Evolutionary conservation across 169 alveolate species (phyloP).

Genomic region (Plasmodium cynomolgi): DNA sequence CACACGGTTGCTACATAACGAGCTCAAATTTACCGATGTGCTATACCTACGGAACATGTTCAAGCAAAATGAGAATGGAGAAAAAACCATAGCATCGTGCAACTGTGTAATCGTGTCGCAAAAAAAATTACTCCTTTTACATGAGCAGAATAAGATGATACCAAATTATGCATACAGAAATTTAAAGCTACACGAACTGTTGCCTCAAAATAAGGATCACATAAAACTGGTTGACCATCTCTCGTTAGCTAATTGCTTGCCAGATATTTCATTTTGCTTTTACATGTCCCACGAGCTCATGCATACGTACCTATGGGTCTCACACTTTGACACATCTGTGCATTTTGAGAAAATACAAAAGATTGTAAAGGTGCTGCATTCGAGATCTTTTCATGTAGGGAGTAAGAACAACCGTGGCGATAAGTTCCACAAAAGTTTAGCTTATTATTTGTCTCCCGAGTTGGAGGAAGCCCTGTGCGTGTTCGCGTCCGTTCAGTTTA

Average conservation of each 20-base stretch:
- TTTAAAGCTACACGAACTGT: background rate
- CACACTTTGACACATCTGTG: background rate
- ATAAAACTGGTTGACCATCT: slow-evolving; percentile 30
- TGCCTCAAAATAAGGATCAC: background rate
- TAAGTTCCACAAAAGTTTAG: slow-evolving; percentile 14
- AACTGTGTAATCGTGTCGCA: slow-evolving; percentile 19
- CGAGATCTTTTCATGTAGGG: background rate
- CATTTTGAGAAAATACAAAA: background rate
- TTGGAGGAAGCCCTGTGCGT: slow-evolving; percentile 52
- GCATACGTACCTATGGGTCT: slow-evolving; percentile 44
- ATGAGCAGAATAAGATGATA: slow-evolving; percentile 27
- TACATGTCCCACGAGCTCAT: slow-evolving; percentile 45
- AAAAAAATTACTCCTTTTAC: slow-evolving; percentile 25
- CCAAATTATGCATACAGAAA: slow-evolving; percentile 17
- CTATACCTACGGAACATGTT: slow-evolving; percentile 6
- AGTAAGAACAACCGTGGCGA: background rate
- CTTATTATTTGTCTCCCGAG: slow-evolving; percentile 27
- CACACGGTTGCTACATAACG: slow-evolving; percentile 2
- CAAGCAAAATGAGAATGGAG: background rate
- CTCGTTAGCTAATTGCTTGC: slow-evolving; percentile 20
- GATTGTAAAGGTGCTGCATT: slow-evolving; percentile 2
- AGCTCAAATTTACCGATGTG: slow-evolving; percentile 6
- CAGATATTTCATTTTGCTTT: slow-evolving; percentile 27
- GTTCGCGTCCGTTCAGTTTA: slow-evolving; percentile 18
- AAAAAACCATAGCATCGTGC: slow-evolving; percentile 6